Base-by-base conservation (phyloP, 768 basidiomycete species). In the Rhodotorula paludigena region DNA sequence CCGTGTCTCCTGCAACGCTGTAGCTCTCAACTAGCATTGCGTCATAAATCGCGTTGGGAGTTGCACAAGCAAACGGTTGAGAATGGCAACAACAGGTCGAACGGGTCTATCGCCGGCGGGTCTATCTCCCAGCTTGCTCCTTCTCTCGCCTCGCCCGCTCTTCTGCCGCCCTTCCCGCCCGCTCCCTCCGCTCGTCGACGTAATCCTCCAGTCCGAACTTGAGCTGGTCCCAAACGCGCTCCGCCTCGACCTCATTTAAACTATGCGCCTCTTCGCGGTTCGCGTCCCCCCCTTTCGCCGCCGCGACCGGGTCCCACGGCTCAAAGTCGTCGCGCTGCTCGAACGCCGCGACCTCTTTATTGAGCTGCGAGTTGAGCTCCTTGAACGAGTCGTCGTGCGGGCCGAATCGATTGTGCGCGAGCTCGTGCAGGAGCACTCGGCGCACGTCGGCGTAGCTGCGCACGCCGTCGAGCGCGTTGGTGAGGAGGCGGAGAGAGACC, bases 311-410 rank as follows among this genome's bases (percentile, higher is more conserved):
- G 28, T 61, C 56, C 71, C 71, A 72, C 18, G 71, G 53, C n/a
- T 64, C 63, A n/a, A 65, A 62, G 21, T 41, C 38, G 23, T 58
- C 49, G 23, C 45, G 20, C 25, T 49, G 52, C 41, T 74, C 74
- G 51, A 54, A 73, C 21, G 59, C 36, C 9, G 66, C 57, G 32
- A 74, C 74, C 36, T 74, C 71, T 23, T 57, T 57, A 60, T 73
- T 74, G 18, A 74, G 69, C 2, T 58, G 66, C 25, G 71, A 73
- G 60, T 74, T 74, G 49, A 73, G 69, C 28, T 60, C 64, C 23
- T 71, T 74, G 71, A 74, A 72, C 12, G 39, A 15, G 49, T 64
- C 52, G 49, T 64, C 66, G 44, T 74, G 74, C 15, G 42, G 32
- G 20, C 64, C 52, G 55, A 56, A 57, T 41, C 39, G 35, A 35